Percentiles rank a stretch among this genome's conserved stretches.
These are phyloP conservation scores for Geotrichum bryndzae DNA, from an alignment of 1,139 yeast genomes.

Conservation along the genomic window DNA sequence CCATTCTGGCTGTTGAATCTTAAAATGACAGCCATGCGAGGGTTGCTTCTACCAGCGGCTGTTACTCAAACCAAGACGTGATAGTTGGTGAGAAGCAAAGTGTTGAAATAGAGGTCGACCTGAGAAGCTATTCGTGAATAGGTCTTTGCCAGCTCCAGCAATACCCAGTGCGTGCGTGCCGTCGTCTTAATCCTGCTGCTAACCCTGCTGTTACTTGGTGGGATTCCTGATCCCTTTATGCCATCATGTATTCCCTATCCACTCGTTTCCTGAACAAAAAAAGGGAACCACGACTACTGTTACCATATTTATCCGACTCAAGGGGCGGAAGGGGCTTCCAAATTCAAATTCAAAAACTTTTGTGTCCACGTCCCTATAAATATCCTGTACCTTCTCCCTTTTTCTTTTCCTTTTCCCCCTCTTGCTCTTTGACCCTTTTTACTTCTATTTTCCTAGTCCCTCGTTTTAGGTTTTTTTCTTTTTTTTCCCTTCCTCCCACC, in stretches of 20 bases:
- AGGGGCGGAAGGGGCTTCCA: background rate
- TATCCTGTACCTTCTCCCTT: background rate
- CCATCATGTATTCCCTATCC: background rate
- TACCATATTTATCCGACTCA: background rate
- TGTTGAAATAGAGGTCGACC: background rate
- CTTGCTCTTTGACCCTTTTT: slow-evolving; percentile 15
- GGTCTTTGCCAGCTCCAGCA: background rate
- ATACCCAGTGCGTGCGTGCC: background rate
- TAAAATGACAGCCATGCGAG: background rate
- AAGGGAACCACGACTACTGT: background rate
- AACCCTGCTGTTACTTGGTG: background rate
- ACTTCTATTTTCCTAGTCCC: slow-evolving; percentile 4
- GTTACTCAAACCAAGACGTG: background rate
- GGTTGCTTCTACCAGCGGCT: background rate
- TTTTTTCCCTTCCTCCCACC: slow-evolving; percentile 11
- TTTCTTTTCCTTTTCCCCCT: slow-evolving; percentile 3
- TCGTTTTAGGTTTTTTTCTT: background rate
- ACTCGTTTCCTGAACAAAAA: background rate
- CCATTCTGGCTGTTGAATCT: background rate
- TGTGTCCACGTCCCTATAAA: background rate
- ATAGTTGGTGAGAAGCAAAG: background rate
- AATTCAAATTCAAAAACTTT: background rate
- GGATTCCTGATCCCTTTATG: background rate
- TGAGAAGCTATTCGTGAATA: background rate
- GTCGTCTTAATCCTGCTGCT: background rate